phyloP scores from a whole-genome alignment of 2,329 filamentous ascomycete species.

The Fusarium bactridioides region DNA sequence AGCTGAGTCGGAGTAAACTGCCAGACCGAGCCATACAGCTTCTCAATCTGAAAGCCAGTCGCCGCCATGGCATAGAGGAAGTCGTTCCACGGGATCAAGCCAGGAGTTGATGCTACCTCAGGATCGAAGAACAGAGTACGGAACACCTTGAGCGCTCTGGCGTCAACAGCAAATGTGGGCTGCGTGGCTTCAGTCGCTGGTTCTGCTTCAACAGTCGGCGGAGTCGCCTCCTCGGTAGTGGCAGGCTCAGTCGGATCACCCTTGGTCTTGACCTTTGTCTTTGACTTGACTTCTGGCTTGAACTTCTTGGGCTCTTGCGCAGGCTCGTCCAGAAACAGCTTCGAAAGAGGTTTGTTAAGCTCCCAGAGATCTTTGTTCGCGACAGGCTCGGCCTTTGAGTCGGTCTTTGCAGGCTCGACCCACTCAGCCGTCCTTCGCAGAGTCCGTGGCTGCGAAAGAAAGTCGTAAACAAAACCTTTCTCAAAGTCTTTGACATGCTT shows the following conservation, averaged over 20 bases:
- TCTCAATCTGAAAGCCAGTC: background rate
- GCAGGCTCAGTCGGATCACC: background rate
- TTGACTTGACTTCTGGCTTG: background rate
- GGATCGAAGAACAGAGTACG: conserved; percentile 2
- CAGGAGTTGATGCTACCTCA: background rate
- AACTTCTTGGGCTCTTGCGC: background rate
- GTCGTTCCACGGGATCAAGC: background rate
- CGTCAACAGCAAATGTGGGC: background rate
- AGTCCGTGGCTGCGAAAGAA: too few species aligned
- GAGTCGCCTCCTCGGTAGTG: rapidly evolving
- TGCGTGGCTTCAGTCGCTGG: background rate
- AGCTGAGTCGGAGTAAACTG: background rate
- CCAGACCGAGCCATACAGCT: conserved; percentile 2
- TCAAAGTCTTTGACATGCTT: too few species aligned
- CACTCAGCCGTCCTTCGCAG: background rate
- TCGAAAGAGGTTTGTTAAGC: background rate
- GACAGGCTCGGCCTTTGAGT: background rate
- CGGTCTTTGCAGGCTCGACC: background rate
- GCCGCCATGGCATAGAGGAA: background rate
- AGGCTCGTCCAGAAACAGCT: background rate
- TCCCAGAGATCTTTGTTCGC: background rate
- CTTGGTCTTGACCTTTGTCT: background rate
- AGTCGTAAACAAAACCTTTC: too few species aligned
- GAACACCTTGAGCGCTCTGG: background rate
- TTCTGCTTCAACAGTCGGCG: background rate